Percentiles rank a stretch among this genome's conserved stretches.
Conservation (phyloP, 768 basidiomycete genomes). For the Amanita pallidorosea region DNA sequence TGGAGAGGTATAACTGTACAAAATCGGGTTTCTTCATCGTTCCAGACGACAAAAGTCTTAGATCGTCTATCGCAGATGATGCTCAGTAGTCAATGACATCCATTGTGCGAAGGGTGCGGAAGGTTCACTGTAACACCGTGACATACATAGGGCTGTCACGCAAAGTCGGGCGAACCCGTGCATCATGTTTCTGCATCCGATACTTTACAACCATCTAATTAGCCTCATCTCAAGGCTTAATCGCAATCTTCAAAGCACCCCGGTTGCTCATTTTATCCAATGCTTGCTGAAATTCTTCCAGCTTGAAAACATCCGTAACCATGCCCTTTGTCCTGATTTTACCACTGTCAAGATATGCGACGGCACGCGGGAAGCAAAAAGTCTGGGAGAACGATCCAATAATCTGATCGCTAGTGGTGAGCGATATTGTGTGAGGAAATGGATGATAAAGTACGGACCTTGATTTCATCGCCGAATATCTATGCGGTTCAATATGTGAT, state of each 20-base stretch:
- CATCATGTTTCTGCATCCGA: not conserved
- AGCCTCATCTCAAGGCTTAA: constrained; percentile 32
- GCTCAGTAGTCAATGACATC: not conserved
- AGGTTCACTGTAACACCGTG: not conserved
- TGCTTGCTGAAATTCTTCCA: constrained; percentile 61
- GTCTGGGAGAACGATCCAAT: constrained; percentile 88
- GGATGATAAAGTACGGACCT: constrained; percentile 15
- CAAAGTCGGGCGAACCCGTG: no score
- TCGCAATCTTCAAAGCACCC: constrained; percentile 48
- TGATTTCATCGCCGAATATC: constrained; percentile 64
- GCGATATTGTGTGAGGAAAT: not conserved
- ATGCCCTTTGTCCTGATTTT: constrained; percentile 79
- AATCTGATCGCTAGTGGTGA: constrained; percentile 35
- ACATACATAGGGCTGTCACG: not conserved
- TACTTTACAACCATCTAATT: constrained; percentile 4
- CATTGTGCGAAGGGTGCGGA: not conserved
- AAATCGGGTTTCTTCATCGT: constrained; percentile 1
- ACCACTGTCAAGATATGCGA: constrained; percentile 80
- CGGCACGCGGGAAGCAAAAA: constrained; percentile 83
- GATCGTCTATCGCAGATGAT: not conserved
- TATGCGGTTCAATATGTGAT: not conserved
- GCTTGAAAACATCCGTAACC: constrained; percentile 52
- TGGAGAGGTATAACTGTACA: not conserved
- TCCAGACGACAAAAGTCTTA: not conserved
- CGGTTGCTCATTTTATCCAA: constrained; percentile 65